Evolutionary conservation across 108 stramenopile genomes (phyloP), one percentile per base, ranked within the genome.

Genomic region (Pseudonitzschia multiseries): DNA sequence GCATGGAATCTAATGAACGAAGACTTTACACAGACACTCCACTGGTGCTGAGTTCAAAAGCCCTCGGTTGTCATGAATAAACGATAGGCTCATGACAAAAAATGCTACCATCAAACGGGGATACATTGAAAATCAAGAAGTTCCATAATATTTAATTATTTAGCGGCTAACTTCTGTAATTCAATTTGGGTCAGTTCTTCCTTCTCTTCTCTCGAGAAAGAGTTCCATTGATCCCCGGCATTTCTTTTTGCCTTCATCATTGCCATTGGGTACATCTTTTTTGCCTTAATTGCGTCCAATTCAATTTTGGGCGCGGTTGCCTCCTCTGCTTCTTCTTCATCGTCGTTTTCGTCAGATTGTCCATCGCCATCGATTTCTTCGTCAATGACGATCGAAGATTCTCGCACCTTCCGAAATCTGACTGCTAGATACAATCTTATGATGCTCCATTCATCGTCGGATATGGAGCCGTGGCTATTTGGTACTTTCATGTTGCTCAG

Each of bases 401-500:
- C 90, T 43, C 91, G 79, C 12, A 95, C 92, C 75, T 97, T 97
- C 15, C 86, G 85, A 80, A 94, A 97, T 69, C 87, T 92, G 9
- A 94, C 66, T 13, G 96, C 94, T 27, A 85, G 76, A 69, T 96
- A 97, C 81, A 95, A 76, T 17, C 93, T 68, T 69, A 84, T 89
- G 3, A 96, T 84, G 17, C 92, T 90, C 93, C 93, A 96, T 83
- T 96, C 93, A 50, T 91, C 89, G 13, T 72, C 74, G 36, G 85
- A 87, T 33, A 96, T 87, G 0, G 90, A 81, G 14, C 96, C 96
- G 60, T 83, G 69, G 12, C 79, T 56, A 59, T 93, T 93, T 62
- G 90, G 71, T 9, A 94, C 96, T 54, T 90, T 92, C 96, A 96
- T 96, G 68, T 86, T 92, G 72, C 92, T 89, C 67, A 94, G 68